These are phyloP conservation scores for Pyronema domesticum DNA, from an alignment of 495 filamentous ascomycete species.

Conservation along the genomic window DNA sequence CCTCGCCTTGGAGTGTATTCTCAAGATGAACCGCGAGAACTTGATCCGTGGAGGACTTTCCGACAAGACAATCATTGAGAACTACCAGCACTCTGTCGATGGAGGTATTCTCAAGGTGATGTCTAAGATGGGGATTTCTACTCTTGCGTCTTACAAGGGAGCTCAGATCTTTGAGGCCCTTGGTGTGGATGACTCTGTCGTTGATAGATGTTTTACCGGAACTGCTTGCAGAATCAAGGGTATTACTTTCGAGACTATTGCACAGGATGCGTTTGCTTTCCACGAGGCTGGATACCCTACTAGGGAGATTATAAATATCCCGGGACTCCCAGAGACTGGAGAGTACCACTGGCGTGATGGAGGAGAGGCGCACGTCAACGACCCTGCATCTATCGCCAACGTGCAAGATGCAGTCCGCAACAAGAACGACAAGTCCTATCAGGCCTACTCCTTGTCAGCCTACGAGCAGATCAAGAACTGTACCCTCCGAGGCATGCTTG, in stretches of 20 bases:
- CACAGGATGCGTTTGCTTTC: constrained; percentile 89
- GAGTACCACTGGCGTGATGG: constrained; percentile 99
- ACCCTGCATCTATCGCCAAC: constrained; percentile 87
- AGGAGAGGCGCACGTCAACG: constrained; percentile 95
- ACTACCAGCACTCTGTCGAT: constrained; percentile 96
- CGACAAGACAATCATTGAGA: constrained; percentile 72
- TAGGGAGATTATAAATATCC: constrained; percentile 55
- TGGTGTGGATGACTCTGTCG: constrained; percentile 84
- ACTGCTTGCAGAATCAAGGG: constrained; percentile 93
- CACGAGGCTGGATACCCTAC: constrained; percentile 92
- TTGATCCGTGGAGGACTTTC: constrained; percentile 78
- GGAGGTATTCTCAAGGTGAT: constrained; percentile 98
- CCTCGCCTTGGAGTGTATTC: constrained; percentile 89
- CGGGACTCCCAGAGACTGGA: constrained; percentile 80
- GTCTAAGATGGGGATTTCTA: constrained; percentile 99
- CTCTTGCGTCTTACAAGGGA: constrained; percentile 94
- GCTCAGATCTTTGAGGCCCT: constrained; percentile 99
- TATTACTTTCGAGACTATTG: constrained; percentile 88
- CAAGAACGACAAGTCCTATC: constrained; percentile 99
- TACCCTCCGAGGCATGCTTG: constrained; percentile 87
- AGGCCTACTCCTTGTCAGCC: constrained; percentile 84
- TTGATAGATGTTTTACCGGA: constrained; percentile 90
- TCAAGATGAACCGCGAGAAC: constrained; percentile 95
- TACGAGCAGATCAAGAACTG: constrained; percentile 98
- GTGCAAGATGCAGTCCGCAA: constrained; percentile 94